Conservation (phyloP, 1,284 basidiomycete species). For the Cutaneotrichosporon mucoides region DNA sequence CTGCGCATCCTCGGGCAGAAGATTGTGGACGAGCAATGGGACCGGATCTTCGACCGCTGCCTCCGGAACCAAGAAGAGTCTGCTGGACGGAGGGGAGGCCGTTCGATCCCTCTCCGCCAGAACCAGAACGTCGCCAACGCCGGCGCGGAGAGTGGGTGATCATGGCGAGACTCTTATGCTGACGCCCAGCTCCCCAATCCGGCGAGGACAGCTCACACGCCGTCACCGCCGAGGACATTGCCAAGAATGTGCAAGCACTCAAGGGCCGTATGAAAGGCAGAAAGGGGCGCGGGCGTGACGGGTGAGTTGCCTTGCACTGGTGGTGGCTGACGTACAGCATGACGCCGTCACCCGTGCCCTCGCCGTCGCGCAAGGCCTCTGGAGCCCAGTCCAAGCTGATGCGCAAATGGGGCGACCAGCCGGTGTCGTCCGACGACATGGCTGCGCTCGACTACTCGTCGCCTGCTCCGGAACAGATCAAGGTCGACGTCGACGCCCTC, state of each 20-base stretch:
- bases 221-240: conserved; percentile 71
- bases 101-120: not conserved
- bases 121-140: not conserved
- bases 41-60: conserved; percentile 44
- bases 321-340: conserved; percentile 59
- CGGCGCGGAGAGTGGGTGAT: conserved; percentile 1
- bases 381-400: conserved; percentile 64
- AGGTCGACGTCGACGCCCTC: conserved; percentile 48
- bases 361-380: conserved; percentile 33
- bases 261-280: conserved; percentile 63
- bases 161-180: not conserved
- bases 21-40: conserved; percentile 42
- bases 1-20: conserved; percentile 29
- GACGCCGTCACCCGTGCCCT: conserved; percentile 34
- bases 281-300: conserved; percentile 53
- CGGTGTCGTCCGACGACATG: conserved; percentile 77
- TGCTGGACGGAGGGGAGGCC: conserved; percentile 1
- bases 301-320: conserved; percentile 20
- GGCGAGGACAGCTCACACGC: conserved; percentile 21
- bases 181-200: conserved; percentile 14
- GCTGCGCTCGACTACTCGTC: conserved; percentile 74
- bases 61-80: conserved; percentile 33
- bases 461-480: conserved; percentile 51
- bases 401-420: conserved; percentile 86
- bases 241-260: conserved; percentile 84